phyloP scores from a whole-genome alignment of 208 protist species.

The Trypanosoma caninum region DNA sequence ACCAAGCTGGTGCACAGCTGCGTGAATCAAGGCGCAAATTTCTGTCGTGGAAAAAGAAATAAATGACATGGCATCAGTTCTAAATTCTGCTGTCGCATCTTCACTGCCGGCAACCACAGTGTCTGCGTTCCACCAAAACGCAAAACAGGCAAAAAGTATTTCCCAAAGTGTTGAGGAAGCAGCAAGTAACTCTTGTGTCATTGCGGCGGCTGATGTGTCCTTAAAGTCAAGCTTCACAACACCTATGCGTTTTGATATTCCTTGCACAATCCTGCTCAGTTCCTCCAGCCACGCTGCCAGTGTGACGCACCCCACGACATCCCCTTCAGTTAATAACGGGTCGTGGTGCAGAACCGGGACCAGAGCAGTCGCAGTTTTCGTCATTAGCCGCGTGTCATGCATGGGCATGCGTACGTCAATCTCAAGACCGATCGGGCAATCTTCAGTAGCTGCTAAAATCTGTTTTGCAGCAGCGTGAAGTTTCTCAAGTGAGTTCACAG shows the following conservation, averaged over 20 bases:
- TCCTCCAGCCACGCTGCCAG: constrained; percentile 1
- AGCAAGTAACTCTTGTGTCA: constrained; percentile 1
- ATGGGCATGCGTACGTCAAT: constrained; percentile 34
- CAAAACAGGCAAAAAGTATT: constrained; percentile 9
- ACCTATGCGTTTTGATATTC: constrained; percentile 9
- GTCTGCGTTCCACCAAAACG: constrained; percentile 56
- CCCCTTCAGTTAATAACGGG: constrained; percentile 15
- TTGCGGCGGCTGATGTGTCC: constrained; percentile 28
- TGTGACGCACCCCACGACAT: not conserved
- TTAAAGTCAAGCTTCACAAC: constrained; percentile 54
- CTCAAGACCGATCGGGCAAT: constrained; percentile 35
- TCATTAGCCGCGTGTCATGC: not conserved
- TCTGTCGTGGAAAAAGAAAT: not conserved
- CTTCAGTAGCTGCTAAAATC: not conserved
- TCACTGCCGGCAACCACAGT: constrained; percentile 12
- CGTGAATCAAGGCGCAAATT: not conserved
- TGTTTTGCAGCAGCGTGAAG: not conserved
- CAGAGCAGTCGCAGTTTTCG: no score
- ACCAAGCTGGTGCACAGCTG: not conserved
- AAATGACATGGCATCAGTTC: not conserved
- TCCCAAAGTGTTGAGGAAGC: not conserved
- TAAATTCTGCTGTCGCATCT: not conserved
- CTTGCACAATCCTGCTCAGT: not conserved
- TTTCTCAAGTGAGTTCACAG: constrained; percentile 24
- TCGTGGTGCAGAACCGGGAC: constrained; percentile 34